Conservation (phyloP, 805 yeast genomes). For the Teunomyces funiuensis region DNA sequence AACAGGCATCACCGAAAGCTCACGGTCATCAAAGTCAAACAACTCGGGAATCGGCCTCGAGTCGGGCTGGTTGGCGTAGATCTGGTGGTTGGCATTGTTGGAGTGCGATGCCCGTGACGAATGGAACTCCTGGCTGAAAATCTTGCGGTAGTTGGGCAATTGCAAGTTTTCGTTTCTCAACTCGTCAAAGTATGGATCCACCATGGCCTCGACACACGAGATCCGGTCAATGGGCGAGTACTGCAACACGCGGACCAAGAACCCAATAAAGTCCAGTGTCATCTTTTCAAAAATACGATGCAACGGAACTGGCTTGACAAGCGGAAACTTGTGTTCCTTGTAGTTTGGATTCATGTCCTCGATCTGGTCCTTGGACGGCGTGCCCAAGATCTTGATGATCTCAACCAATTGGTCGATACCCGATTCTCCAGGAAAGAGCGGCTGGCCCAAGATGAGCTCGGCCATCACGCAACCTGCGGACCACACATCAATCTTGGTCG, state of each 20-base stretch:
- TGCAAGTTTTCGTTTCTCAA: conserved; percentile 40
- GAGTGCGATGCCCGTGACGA: conserved; percentile 14
- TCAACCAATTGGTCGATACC: conserved; percentile 98
- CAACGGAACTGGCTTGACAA: conserved; percentile 75
- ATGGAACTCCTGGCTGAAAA: conserved; percentile 36
- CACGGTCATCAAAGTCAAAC: conserved; percentile 53
- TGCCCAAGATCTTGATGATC: conserved; percentile 92
- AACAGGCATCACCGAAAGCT: conserved; percentile 46
- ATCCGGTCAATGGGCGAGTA: conserved; percentile 70
- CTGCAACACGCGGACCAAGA: conserved; percentile 57
- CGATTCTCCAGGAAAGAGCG: conserved; percentile 95
- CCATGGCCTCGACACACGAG: conserved; percentile 54
- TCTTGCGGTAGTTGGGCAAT: conserved; percentile 44
- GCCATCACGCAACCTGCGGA: conserved; percentile 98
- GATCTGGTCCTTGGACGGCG: conserved; percentile 91
- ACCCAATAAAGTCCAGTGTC: conserved; percentile 52
- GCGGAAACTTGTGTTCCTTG: conserved; percentile 95
- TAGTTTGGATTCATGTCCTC: conserved; percentile 94
- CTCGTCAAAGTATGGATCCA: conserved; percentile 56
- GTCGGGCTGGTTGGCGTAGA: conserved; percentile 40
- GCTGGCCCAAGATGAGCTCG: conserved; percentile 91
- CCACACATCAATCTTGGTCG: conserved; percentile 97
- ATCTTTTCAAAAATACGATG: conserved; percentile 62
- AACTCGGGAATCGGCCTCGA: conserved; percentile 46
- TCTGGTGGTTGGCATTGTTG: conserved; percentile 45